Evolutionary conservation across 345 rosid genomes (phyloP), one percentile per base, ranked within the genome.

Genomic region (Bruguiera sexangula): DNA sequence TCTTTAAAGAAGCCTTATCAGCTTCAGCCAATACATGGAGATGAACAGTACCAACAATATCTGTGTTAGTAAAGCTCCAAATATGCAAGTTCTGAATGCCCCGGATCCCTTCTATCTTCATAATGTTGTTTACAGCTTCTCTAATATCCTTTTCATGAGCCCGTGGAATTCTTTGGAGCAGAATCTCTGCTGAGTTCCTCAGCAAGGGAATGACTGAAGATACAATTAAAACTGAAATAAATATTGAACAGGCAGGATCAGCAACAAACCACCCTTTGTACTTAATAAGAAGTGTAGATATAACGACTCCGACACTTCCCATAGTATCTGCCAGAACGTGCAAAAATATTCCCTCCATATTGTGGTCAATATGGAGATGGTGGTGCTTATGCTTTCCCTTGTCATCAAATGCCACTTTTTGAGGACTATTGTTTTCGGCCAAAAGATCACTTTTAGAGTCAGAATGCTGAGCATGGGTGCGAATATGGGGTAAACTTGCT

Each of bases 211-310:
- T 87, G 67, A 94, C 98, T n/a, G 98, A 94, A 16, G 89, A 76
- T 15, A 94, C 82, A 63, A 94, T 94, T 66, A 94, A 72, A 73
- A 86, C 69, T 7, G 98, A 91, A 60, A 94, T 94, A 73, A 94
- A 94, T 74, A 94, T 94, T 62, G 98, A 94, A 79, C 95, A 84
- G 6, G 97, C 96, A 67, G 98, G 98, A 84, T 94, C 98, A 34
- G 98, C 96, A 71, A 89, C 89, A 69, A 91, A 89, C 98, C 98
- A 94, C n/a, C 98, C 97, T 68, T 86, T 94, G 86, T 94, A 94
- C 79, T 94, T 87, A 61, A 91, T 91, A 70, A 94, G 77, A 53
- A 94, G 95, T n/a, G 98, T 94, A 5, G 97, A 94, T 70, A 91
- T 66, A 70, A 94, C 96, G 29, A 94, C 98, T 60, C 98, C 98